Evolutionary conservation across 306 rosid species (phyloP), one percentile per base, ranked within the genome.

Genomic region (Potentilla sterilis): DNA sequence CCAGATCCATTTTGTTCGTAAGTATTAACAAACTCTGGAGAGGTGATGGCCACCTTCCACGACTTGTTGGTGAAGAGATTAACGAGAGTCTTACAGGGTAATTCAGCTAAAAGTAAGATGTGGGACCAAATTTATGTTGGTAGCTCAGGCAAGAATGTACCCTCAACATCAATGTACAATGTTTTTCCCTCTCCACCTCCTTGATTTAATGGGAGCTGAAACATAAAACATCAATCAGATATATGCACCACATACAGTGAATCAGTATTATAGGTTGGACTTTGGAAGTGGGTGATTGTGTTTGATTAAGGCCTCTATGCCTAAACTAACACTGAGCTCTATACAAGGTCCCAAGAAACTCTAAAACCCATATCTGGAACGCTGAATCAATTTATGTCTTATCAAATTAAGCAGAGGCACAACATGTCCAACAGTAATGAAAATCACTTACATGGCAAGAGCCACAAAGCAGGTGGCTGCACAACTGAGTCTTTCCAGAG

Each of bases 181-280:
- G 97, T 97, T 80, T 95, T 95, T 2, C 98, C 98, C 82, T 86
- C 98, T 22, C 91, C 98, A 15, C 98, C 98, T 58, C 98, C 98
- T 88, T 90, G 97, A 82, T 95, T 97, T 48, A 92, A 83, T 55
- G 97, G 97, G 79, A 95, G 83, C 98, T 95, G 88, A 82, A 77
- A 75, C 64, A 65, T 61, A 73, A 67, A 75, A 72, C 83, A 19
- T 64, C 28, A 49, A 42, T 76, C 28, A 28, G 51, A 61, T 37
- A 70, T 62, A 35, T 40, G 22, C 16, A 69, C 55, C 28, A 28
- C 28, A 28, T 28, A 18, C 46, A 46, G 7, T 75, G 69, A 85
- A n/a, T 19, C 11, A 77, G 75, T 55, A 72, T 10, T 16, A 28
- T 10, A 42, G 58, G 63, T 47, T 76, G 76, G 14, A 65, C 46